Percentiles rank a stretch among this genome's conserved stretches.
Evolutionary conservation across 2,329 filamentous ascomycete species (phyloP).

Genomic region (Sclerotinia sclerotiorum): DNA sequence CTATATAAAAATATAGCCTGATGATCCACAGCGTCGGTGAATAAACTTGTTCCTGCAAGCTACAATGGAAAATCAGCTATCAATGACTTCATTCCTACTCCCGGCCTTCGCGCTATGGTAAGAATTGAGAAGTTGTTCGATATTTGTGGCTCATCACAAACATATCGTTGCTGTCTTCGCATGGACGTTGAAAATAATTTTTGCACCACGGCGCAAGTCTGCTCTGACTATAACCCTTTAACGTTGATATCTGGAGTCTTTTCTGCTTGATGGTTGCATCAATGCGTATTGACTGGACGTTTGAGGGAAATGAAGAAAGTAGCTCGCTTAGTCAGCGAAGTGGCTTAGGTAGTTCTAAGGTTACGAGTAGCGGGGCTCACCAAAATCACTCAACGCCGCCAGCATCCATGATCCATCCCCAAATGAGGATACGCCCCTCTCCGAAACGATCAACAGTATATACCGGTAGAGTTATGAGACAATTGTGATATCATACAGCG

Average conservation of each 20-base stretch:
- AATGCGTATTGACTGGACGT: neutral
- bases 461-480: neutral
- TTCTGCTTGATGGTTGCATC: neutral
- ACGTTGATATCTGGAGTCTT: neutral
- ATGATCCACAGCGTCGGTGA: no score
- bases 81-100: neutral
- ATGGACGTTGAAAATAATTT: no score
- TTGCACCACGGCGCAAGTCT: neutral
- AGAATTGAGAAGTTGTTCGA: neutral
- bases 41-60: no score
- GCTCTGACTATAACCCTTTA: neutral
- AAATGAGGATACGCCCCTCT: neutral
- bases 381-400: neutral
- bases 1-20: neutral
- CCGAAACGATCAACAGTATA: neutral
- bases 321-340: conserved; percentile 1
- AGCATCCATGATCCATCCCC: neutral
- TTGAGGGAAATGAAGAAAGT: conserved; percentile 2
- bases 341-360: neutral
- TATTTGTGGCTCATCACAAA: neutral
- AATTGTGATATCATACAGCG: neutral
- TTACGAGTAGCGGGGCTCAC: neutral
- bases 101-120: neutral
- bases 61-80: neutral
- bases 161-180: neutral